A percentile compares a stretch with the other conserved stretches of the same genome.
phyloP scores from a whole-genome alignment of 2,329 filamentous ascomycete genomes.

The Monosporascus sp. region DNA sequence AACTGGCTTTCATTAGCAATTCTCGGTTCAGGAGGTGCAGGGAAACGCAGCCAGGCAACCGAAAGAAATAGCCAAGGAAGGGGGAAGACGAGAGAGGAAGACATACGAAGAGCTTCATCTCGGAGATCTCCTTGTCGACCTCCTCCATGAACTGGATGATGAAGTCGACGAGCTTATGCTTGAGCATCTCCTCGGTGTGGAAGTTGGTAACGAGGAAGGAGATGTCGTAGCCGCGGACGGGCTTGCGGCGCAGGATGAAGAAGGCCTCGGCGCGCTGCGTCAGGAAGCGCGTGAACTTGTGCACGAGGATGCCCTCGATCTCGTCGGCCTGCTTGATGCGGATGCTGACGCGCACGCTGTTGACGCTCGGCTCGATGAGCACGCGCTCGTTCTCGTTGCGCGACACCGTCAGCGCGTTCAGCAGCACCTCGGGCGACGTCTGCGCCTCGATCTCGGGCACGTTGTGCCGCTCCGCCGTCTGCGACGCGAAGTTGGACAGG shows the following conservation, averaged over 20 bases:
- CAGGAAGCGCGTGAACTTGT: constrained; percentile 97
- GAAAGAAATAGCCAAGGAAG: constrained; percentile 8
- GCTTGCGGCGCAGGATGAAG: constrained; percentile 92
- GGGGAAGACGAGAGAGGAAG: background rate
- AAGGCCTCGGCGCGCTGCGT: constrained; percentile 95
- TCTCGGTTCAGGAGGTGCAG: background rate
- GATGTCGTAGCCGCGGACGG: constrained; percentile 97
- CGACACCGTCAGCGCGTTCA: constrained; percentile 85
- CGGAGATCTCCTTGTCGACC: constrained; percentile 98
- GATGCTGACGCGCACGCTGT: constrained; percentile 95
- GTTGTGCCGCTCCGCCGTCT: constrained; percentile 94
- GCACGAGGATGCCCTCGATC: constrained; percentile 95
- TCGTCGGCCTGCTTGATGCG: constrained; percentile 99
- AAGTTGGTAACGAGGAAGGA: constrained; percentile 98
- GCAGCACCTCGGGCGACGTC: constrained; percentile 85
- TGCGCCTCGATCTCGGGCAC: constrained; percentile 94
- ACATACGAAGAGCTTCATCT: constrained; percentile 99
- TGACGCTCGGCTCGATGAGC: constrained; percentile 92
- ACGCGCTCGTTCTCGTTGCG: constrained; percentile 97
- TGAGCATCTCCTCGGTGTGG: constrained; percentile 97
- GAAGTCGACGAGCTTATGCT: constrained; percentile 98
- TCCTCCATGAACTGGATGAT: constrained; percentile 99
- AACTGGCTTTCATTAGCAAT: constrained; percentile 51
- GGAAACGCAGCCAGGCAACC: background rate
- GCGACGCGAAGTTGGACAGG: constrained; percentile 94